A percentile compares a stretch with the other conserved stretches of the same genome.
These are phyloP conservation scores for Draba incana DNA, from an alignment of 345 rosid genomes.

Conservation along the genomic window DNA sequence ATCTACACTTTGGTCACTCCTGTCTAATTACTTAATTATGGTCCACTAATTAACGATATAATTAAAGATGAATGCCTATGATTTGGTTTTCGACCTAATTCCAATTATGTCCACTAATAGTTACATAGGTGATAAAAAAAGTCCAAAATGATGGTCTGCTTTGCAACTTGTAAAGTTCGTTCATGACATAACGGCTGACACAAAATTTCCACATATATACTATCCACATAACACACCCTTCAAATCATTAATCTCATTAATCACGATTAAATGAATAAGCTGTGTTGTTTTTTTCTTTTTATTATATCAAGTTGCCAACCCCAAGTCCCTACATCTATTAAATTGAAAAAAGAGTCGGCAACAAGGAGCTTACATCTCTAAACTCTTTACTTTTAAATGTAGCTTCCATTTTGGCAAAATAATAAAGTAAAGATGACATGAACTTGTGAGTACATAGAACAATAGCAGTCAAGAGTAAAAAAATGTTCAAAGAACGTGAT, in stretches of 20 bases:
- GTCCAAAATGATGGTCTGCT: constrained; percentile 41
- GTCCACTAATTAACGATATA: constrained; percentile 17
- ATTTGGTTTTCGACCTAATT: constrained; percentile 29
- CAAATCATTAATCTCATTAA: neutral
- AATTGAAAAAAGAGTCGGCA: constrained; percentile 3
- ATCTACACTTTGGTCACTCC: neutral
- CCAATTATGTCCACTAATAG: constrained; percentile 20
- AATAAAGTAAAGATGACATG: neutral
- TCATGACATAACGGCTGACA: constrained; percentile 32
- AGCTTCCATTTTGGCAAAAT: constrained; percentile 3
- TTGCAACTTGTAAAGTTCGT: constrained; percentile 35
- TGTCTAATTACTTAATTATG: constrained; percentile 9
- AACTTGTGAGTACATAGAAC: constrained; percentile 4
- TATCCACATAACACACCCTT: neutral
- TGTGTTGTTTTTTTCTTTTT: neutral
- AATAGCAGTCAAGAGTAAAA: constrained; percentile 18
- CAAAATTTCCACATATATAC: constrained; percentile 1
- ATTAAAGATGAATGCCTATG: neutral
- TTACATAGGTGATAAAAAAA: constrained; percentile 4
- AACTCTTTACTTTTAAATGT: neutral
- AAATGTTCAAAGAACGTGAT: constrained; percentile 34
- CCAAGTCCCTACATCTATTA: neutral
- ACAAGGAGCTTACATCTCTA: neutral
- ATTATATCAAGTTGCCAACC: neutral
- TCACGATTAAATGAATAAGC: neutral